phyloP scores from a whole-genome alignment of 73 alveolate genomes.

The Tetrahymena malaccensis region DNA sequence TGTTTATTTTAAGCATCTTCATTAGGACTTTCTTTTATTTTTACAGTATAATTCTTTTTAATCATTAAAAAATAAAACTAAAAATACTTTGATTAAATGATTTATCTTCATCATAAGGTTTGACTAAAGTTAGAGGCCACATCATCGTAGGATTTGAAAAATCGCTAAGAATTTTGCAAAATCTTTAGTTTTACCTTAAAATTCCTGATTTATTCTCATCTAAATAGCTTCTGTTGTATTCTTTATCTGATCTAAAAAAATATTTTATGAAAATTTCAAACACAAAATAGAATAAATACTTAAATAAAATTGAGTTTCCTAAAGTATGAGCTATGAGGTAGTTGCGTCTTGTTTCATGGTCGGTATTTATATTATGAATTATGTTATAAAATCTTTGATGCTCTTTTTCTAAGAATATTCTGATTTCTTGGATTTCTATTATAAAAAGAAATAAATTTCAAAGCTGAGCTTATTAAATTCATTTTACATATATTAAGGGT shows the following conservation, averaged over 20 bases:
- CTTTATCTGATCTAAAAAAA: neutral
- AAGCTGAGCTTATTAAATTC: neutral
- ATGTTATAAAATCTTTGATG: neutral
- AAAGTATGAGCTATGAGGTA: neutral
- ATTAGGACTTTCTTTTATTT: neutral
- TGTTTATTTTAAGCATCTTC: neutral
- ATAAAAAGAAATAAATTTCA: neutral
- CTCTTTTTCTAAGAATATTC: neutral
- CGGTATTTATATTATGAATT: neutral
- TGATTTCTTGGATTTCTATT: neutral
- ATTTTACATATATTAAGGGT: neutral
- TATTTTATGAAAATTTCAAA: neutral
- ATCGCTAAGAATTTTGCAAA: neutral
- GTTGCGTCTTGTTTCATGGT: neutral
- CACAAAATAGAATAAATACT: neutral
- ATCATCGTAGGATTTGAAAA: neutral
- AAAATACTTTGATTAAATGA: neutral
- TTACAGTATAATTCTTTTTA: too few species aligned
- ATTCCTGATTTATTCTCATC: neutral
- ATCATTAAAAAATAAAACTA: neutral
- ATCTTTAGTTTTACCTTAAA: neutral
- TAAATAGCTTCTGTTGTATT: neutral
- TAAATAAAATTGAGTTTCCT: neutral
- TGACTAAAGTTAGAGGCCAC: neutral
- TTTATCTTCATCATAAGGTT: neutral